These are phyloP conservation scores for Draba incana DNA, from an alignment of 345 rosid species.

Conservation along the genomic window DNA sequence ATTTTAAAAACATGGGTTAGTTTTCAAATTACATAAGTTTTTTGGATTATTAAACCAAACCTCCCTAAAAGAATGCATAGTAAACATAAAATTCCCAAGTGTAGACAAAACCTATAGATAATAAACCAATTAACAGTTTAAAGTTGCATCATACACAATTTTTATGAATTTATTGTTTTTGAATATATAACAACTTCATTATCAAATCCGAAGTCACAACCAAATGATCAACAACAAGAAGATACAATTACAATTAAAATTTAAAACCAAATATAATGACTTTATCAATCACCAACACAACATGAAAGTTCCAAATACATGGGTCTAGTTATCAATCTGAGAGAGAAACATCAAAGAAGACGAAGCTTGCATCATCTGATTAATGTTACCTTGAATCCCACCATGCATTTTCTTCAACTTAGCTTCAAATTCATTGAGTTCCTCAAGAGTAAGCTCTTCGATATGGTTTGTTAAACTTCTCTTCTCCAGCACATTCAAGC, in stretches of 20 bases:
- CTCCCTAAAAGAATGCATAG: no score
- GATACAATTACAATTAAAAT: slow-evolving; percentile 7
- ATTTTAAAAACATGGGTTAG: no score
- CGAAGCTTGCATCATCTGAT: slow-evolving; percentile 23
- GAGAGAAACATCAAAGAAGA: slow-evolving; percentile 32
- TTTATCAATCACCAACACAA: background rate
- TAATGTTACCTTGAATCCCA: slow-evolving; percentile 11
- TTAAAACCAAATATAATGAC: background rate
- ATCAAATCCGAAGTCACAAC: slow-evolving; percentile 9
- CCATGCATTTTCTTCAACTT: background rate
- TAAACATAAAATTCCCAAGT: no score
- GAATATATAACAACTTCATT: background rate
- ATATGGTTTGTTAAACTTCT: slow-evolving; percentile 34
- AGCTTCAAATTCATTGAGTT: slow-evolving; percentile 31
- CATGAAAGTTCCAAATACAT: background rate
- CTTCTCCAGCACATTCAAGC: slow-evolving; percentile 33
- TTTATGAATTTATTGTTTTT: background rate
- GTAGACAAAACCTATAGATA: no score
- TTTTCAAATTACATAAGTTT: no score
- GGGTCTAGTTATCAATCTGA: background rate
- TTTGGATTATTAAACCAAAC: no score
- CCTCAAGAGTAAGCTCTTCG: slow-evolving; percentile 35
- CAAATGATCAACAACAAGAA: background rate
- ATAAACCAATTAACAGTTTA: no score
- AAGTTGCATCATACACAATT: no score